Evolutionary conservation across 177 flowering plant species (phyloP).

Genomic region (Telopea speciosissima): DNA sequence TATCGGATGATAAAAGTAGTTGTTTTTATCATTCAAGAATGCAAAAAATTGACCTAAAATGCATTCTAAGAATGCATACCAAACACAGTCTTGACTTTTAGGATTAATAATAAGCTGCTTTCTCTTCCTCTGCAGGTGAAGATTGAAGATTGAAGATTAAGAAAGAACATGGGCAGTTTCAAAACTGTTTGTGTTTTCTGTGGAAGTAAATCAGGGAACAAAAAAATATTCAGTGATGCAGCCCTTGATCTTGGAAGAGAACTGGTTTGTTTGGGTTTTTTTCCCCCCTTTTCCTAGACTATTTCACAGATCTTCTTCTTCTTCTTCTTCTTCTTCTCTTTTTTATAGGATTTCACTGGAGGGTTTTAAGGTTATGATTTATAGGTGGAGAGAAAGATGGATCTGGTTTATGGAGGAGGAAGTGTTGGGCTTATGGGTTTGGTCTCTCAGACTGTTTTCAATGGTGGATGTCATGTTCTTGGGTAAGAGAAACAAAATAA

Average conservation of each 20-base stretch:
- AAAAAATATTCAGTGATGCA: constrained; percentile 29
- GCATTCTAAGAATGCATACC: too few species aligned
- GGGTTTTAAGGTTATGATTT: neutral
- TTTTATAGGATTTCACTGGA: neutral
- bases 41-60: too few species aligned
- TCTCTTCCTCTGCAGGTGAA: neutral
- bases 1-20: too few species aligned
- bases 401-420: constrained; percentile 36
- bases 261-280: constrained; percentile 18
- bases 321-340: neutral
- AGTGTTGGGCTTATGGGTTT: constrained; percentile 34
- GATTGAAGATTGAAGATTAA: neutral
- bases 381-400: constrained; percentile 32
- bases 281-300: too few species aligned
- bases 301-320: too few species aligned
- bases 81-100: too few species aligned
- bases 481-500: constrained; percentile 21
- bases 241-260: constrained; percentile 32
- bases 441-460: constrained; percentile 25
- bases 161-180: constrained; percentile 21
- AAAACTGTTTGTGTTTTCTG: constrained; percentile 34
- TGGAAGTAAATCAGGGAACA: constrained; percentile 29
- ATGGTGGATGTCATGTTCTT: constrained; percentile 31
- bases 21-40: too few species aligned
- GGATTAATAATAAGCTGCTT: neutral